Evolutionary conservation across 148 eudicot genomes (phyloP).

Genomic region (Fagopyrum homotropicum): DNA sequence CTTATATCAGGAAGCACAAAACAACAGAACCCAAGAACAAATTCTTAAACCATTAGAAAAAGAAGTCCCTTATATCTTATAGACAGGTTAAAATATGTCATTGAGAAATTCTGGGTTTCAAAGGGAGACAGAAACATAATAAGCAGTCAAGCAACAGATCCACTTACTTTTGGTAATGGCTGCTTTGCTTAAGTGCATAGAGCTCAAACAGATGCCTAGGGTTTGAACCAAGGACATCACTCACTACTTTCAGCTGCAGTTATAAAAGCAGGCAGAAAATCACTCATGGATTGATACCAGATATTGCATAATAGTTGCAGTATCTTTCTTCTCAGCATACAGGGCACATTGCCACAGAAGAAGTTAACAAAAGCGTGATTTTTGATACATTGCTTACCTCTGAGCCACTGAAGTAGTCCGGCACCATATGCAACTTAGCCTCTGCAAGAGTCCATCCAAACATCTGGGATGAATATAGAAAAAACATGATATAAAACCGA

Average conservation of each 20-base stretch:
- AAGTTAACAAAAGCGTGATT: not conserved
- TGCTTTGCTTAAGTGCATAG: slow-evolving; percentile 75
- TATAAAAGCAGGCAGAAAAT: slow-evolving; percentile 12
- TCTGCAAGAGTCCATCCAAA: slow-evolving; percentile 90
- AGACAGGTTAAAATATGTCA: not conserved
- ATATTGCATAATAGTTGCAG: not conserved
- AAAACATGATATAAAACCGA: not conserved
- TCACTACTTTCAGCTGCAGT: slow-evolving; percentile 63
- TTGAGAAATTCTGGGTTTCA: not conserved
- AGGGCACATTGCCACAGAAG: not conserved
- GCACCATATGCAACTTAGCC: slow-evolving; percentile 89
- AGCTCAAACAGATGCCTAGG: slow-evolving; percentile 93
- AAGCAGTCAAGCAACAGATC: slow-evolving; percentile 6
- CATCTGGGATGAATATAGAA: slow-evolving; percentile 27
- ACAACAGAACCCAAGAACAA: not conserved
- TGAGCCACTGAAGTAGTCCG: slow-evolving; percentile 60
- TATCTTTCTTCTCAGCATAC: slow-evolving; percentile 2
- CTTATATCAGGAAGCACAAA: not conserved
- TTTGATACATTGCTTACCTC: slow-evolving; percentile 39
- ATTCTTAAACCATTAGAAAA: not conserved
- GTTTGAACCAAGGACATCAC: slow-evolving; percentile 74
- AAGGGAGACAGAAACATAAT: not conserved
- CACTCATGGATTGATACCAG: slow-evolving; percentile 14
- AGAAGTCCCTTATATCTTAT: not conserved
- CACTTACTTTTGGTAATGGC: slow-evolving; percentile 56